phyloP scores from a whole-genome alignment of 164 flowering plant genomes.

The Sedum album region DNA sequence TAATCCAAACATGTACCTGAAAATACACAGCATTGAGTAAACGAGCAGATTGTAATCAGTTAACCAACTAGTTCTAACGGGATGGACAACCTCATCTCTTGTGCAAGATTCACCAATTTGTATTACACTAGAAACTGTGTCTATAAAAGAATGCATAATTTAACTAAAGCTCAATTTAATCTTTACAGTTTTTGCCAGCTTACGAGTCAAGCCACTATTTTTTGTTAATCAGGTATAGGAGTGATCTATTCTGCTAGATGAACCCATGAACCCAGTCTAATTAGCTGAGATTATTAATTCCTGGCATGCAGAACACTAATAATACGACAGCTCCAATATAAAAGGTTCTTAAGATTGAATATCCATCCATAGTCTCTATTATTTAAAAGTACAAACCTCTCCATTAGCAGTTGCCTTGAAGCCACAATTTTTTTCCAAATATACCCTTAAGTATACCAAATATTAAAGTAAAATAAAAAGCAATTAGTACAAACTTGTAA shows the following conservation, averaged over 20 bases:
- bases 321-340: neutral
- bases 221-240: neutral
- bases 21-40: no score
- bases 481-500: no score
- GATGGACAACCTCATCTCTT: no score
- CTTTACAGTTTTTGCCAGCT: neutral
- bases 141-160: neutral
- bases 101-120: no score
- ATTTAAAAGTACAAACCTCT: neutral
- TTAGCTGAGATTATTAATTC: neutral
- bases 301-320: neutral
- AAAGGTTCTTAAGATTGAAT: no score
- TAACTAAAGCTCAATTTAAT: neutral
- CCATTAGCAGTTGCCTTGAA: conserved; percentile 19
- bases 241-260: neutral
- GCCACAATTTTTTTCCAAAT: conserved; percentile 76
- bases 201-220: neutral
- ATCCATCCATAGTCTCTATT: no score
- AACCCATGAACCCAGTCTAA: neutral
- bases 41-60: no score
- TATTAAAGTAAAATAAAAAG: no score
- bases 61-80: no score
- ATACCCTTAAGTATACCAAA: no score
- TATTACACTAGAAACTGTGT: neutral
- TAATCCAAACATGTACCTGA: neutral